Evolutionary conservation across 768 basidiomycete species (phyloP), one percentile per base, ranked within the genome.

Genomic region (Auriculariales sp.): DNA sequence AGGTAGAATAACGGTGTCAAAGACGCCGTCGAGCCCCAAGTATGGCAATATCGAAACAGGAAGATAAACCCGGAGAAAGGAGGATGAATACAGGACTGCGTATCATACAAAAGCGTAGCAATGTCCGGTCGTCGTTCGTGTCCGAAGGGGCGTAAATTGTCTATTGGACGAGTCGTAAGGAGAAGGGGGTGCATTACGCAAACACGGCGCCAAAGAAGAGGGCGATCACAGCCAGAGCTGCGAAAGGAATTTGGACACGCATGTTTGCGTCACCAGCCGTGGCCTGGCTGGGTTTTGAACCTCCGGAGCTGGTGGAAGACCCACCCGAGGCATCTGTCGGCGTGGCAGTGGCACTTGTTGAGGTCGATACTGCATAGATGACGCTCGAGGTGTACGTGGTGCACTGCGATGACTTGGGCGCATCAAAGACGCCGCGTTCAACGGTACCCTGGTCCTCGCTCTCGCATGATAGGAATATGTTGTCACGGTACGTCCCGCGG

Each of bases 361-460:
- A 27, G 28, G 50, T 51, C 27, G 10, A 32, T 29, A 22, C 17
- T n/a, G 6, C 14, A n/a, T 19, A 51, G 50, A 51, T 42, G 33
- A 27, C 17, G 30, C 28, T 17, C 17, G 44, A 45, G 5, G 27
- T 22, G 44, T 19, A 46, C 28, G 50, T 51, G 4, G 11, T 10
- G 50, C 50, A 51, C 27, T 46, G 28, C 17, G 44, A 31, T 28
- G 50, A 51, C 44, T 46, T 30, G 29, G 50, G 42, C 15, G 35
- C 29, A n/a, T 51, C 42, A 7, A 29, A 29, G 44, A 46, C 44
- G 42, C 42, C 45, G 28, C 7, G 12, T 14, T 14, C n/a, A 12
- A 51, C 50, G 28, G 17, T 25, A 46, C 54, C 57, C 31, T 62
- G 59, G 48, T 60, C 54, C 25, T 60, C 61, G 15, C 59, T 58